Base-by-base conservation (phyloP, 2,329 filamentous ascomycete species). In the Myriosclerotinia scirpicola region DNA sequence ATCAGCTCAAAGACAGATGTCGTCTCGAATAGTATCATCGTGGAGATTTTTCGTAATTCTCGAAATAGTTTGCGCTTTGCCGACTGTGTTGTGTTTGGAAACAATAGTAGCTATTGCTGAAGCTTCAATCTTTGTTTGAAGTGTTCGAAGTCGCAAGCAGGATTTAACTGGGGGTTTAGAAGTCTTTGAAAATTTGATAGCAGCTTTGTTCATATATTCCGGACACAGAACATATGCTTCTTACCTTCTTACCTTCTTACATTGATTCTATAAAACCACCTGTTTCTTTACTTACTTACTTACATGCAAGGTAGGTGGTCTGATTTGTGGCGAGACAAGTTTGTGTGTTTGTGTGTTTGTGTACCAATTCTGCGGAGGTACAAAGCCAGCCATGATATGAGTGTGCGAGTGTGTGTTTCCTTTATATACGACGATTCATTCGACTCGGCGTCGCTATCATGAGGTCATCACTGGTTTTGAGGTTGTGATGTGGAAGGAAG, bases 1-100 rank as follows among this genome's bases (percentile, higher is more conserved):
- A 79, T 73, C 60, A 79, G 61, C 50, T 78, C 76, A 62, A 79
- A 74, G 44, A 78, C 74, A 7, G 76, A 75, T 64, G 77, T 73
- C 7, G 76, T 76, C 54, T 77, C 71, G 64, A 78, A 76, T 52
- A 76, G 67, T 55, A 72, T 68, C 65, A 69, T 70, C 2, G 14
- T 30, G 15, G 11, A 3, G 11, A 22, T 34, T 36, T 9, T 15
- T 46, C 40, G 55, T 15, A 36, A 6, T 36, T 46, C 30, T 34
- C 42, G 17, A 36, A 14, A 52, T 42, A 9, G 12, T 64, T 36
- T 30, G 42, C 20, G 22, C 20, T 17, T n/a, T 14, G 4, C 52
- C 12, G 20, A 15, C 44, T 34, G 40, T 52, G 9, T 59, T 52
- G 7, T n/a, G 17, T 40, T 52, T n/a, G 22, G 22, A 26, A 30